These are phyloP conservation scores for Lentinula lateritia DNA, from an alignment of 768 basidiomycete species.

Conservation along the genomic window DNA sequence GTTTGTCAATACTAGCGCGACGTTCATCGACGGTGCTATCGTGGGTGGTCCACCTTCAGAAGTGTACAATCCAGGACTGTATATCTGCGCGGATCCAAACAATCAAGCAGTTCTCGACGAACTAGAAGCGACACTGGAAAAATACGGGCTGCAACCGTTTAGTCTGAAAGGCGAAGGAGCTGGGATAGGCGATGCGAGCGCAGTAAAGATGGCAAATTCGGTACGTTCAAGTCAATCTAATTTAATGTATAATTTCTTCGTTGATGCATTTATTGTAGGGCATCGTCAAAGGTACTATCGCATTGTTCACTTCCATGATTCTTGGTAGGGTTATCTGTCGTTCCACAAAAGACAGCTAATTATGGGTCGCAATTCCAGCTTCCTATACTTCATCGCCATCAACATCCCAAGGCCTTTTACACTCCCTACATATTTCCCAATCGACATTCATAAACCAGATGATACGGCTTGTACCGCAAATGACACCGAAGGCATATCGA, in stretches of 20 bases:
- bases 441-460: constrained; percentile 26
- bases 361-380: constrained; percentile 19
- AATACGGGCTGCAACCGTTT: constrained; percentile 34
- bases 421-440: constrained; percentile 33
- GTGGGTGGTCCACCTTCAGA: constrained; percentile 38
- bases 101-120: constrained; percentile 24
- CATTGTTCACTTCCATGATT: constrained; percentile 37
- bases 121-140: constrained; percentile 24
- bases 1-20: constrained; percentile 29
- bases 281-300: constrained; percentile 38
- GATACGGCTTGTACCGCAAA: constrained; percentile 23
- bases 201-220: constrained; percentile 46
- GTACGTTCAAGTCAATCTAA: constrained; percentile 20
- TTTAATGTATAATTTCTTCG: not conserved
- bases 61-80: constrained; percentile 36
- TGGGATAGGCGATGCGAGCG: constrained; percentile 42
- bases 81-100: constrained; percentile 30
- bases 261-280: constrained; percentile 21
- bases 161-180: constrained; percentile 33
- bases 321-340: constrained; percentile 23
- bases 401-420: constrained; percentile 40
- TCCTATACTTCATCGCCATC: constrained; percentile 45
- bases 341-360: too few species aligned
- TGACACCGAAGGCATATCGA: constrained; percentile 43
- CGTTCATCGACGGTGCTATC: constrained; percentile 41